Evolutionary conservation across 208 protist species (phyloP), one percentile per base, ranked within the genome.

Genomic region (Balamuthia mandrillaris): DNA sequence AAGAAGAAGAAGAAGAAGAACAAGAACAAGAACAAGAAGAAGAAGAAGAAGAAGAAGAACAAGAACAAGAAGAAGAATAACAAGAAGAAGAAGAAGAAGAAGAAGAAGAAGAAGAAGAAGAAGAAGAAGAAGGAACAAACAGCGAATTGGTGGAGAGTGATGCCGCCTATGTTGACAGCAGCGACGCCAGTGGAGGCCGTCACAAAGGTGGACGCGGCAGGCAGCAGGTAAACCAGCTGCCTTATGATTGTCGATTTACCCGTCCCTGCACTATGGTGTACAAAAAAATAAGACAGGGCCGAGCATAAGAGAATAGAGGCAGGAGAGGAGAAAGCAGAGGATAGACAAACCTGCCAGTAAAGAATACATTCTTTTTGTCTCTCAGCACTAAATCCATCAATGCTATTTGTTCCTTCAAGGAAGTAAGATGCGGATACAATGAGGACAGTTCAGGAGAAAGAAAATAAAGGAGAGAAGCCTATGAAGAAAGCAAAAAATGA

Each of bases 101-200:
- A n/a, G n/a, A n/a, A n/a, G n/a, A n/a, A n/a, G n/a, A n/a, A n/a
- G n/a, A n/a, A n/a, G n/a, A n/a, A n/a, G n/a, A n/a, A n/a, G n/a
- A n/a, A n/a, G n/a, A n/a, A n/a, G n/a, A n/a, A n/a, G n/a, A n/a
- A n/a, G n/a, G n/a, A n/a, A 5, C 65, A 31, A 27, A 75, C 65
- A 49, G 70, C 37, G 35, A 79, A 79, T 27, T 79, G 70, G 29
- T 79, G 70, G 27, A 79, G 31, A 39, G 70, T 79, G 49, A 79
- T 79, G 3, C 70, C 70, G 31, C 89, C 89, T 14, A 93, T 86
- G 31, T 88, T 85, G 44, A 88, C 86, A 21, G 88, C 90, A 3
- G 90, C 90, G 6, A 86, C 88, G 39, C 90, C 90, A 18, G 90
- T 91, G 33, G 54, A 87, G 9, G 89, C 89, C 0, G 89, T 91